These are phyloP conservation scores for Hyphodiscus hymeniophilus DNA, from an alignment of 495 filamentous ascomycete species.

Conservation along the genomic window DNA sequence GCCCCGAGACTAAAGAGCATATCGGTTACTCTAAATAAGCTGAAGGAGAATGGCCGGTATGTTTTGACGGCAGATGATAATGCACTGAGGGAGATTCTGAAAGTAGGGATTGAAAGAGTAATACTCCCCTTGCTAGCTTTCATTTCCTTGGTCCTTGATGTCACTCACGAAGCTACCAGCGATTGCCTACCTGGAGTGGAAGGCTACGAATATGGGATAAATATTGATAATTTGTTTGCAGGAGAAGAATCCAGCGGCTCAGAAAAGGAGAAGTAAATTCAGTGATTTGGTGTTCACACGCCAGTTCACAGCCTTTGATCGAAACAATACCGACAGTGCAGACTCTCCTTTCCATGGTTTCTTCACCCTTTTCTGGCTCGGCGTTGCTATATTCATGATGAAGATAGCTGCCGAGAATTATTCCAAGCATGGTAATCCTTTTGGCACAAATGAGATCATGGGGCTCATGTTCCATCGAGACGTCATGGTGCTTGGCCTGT, in stretches of 20 bases:
- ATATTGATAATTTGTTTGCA: constrained; percentile 1
- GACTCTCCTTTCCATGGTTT: constrained; percentile 65
- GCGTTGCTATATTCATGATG: constrained; percentile 51
- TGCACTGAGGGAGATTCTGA: constrained; percentile 44
- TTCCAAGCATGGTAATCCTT: constrained; percentile 47
- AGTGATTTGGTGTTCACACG: constrained; percentile 60
- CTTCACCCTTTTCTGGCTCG: constrained; percentile 70
- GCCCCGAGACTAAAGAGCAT: constrained; percentile 27
- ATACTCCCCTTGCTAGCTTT: background rate
- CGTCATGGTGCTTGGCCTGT: constrained; percentile 52
- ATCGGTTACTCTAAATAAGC: constrained; percentile 38
- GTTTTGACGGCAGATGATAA: constrained; percentile 49
- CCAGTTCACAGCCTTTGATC: constrained; percentile 62
- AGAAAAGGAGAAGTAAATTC: constrained; percentile 42
- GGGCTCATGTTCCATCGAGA: constrained; percentile 58
- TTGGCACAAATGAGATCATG: constrained; percentile 62
- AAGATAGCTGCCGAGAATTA: constrained; percentile 59
- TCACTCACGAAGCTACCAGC: too few species aligned
- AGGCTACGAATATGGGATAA: constrained; percentile 5
- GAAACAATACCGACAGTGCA: constrained; percentile 47
- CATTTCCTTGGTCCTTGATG: too few species aligned
- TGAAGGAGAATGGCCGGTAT: constrained; percentile 37
- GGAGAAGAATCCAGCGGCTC: constrained; percentile 14
- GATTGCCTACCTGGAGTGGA: too few species aligned
- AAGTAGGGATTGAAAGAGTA: constrained; percentile 35